phyloP scores from a whole-genome alignment of 768 basidiomycete genomes.

The Tephrocybe sp. region DNA sequence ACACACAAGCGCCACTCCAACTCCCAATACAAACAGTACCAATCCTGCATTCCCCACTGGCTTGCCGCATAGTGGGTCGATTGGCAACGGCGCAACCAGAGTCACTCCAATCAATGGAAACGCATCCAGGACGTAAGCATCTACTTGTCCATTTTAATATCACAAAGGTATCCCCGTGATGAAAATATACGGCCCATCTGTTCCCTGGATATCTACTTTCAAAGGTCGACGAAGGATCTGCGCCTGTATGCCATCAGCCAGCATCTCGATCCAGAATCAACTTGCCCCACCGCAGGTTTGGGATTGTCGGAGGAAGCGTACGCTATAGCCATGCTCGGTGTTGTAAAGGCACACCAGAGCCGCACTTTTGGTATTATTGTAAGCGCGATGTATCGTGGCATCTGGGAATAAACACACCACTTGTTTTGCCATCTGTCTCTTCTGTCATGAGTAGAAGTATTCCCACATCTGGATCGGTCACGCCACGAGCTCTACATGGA shows the following conservation, averaged over 20 bases:
- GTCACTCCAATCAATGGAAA: constrained; percentile 15
- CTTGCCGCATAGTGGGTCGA: constrained; percentile 18
- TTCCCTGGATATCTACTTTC: constrained; percentile 10
- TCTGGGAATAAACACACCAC: constrained; percentile 14
- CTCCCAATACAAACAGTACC: constrained; percentile 20
- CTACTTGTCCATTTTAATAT: background rate
- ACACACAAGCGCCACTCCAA: constrained; percentile 14
- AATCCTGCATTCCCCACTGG: background rate
- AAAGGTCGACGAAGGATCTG: constrained; percentile 41
- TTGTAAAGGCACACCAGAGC: constrained; percentile 83
- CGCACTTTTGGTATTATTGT: constrained; percentile 44
- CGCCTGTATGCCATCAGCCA: constrained; percentile 26
- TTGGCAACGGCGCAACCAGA: constrained; percentile 13
- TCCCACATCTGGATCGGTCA: constrained; percentile 54
- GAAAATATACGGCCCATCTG: constrained; percentile 42
- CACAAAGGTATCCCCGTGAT: constrained; percentile 53
- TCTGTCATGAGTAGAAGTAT: constrained; percentile 57
- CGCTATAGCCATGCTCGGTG: constrained; percentile 77
- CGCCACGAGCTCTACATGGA: constrained; percentile 34
- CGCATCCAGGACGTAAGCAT: constrained; percentile 10
- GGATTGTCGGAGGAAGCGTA: constrained; percentile 55
- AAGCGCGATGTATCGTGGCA: background rate
- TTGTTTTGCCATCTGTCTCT: constrained; percentile 23
- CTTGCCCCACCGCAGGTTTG: constrained; percentile 52
- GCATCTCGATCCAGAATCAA: background rate